Base-by-base conservation (phyloP, 768 basidiomycete species). In the Tricholoma saponaceum region DNA sequence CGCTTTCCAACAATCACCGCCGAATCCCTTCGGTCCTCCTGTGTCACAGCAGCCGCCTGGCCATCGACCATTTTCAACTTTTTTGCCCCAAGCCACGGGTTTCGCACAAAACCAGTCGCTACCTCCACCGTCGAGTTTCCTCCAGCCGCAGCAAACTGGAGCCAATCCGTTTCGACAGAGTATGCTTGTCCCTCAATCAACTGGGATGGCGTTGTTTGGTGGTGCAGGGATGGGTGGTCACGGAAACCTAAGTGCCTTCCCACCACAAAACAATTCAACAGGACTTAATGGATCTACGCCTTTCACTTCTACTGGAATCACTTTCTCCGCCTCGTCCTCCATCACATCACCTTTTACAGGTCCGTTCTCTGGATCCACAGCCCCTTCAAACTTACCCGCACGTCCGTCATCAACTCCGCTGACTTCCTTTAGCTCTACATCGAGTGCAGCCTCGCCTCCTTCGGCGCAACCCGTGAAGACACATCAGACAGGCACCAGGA, bases 401-500 rank as follows among this genome's bases (percentile, higher is more conserved):
- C 84, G 87, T 5, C 87, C 87, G 14, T 85, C 83, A 0, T 92
- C 91, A 1, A 90, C 90, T 1, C 91, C 91, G 8, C 77, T 88
- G 20, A 80, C 79, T 4, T 73, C 76, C 16, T 64, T 76, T 35
- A 64, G 62, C 47, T 68, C 59, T 32, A 63, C 64, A 65, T 55
- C 66, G 55, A 43, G 60, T 26, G 60, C 68, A 28, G 65, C 66
- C 5, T 74, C 79, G 5, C 80, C 80, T 4, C 78, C 80, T 35
- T 62, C 74, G 3, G 76, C 79, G 2, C 84, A 87, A 65, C 84
- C 86, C 6, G 80, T 98, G 25, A 86, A 84, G 64, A 80, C 94
- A 5, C 95, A 98, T 69, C 85, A 89, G 69, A 99, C 97, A 3
- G 96, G 97, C 25, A 92, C 92, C 6, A 86, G 85, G 63, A 99